Conservation (phyloP, 768 basidiomycete genomes). For the Naematelia encephala region DNA sequence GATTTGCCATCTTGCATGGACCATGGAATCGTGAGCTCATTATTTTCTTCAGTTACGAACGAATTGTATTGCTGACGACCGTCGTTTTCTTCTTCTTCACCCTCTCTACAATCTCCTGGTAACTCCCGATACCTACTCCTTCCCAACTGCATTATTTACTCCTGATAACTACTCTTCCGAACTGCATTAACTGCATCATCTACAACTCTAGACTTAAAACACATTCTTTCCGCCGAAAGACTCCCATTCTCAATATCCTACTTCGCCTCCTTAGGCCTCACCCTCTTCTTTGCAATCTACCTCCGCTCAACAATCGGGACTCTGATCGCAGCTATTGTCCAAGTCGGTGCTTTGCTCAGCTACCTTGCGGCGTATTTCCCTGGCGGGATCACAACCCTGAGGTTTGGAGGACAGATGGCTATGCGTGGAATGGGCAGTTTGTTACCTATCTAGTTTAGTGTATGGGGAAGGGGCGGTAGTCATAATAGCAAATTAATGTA, state of each 20-base stretch:
- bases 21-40: slow-evolving; percentile 67
- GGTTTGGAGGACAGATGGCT: slow-evolving; percentile 53
- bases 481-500: not conserved
- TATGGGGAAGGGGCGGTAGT: not conserved
- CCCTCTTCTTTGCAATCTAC: slow-evolving; percentile 88
- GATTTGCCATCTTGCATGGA: slow-evolving; percentile 62
- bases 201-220: slow-evolving; percentile 65
- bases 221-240: slow-evolving; percentile 70
- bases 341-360: slow-evolving; percentile 77
- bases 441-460: slow-evolving; percentile 62
- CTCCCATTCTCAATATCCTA: slow-evolving; percentile 82
- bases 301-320: slow-evolving; percentile 81
- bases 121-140: not conserved
- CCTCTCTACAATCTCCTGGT: not conserved
- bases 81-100: not conserved
- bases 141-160: too few relatives aligned
- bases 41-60: not conserved
- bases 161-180: too few relatives aligned
- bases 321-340: slow-evolving; percentile 69
- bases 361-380: slow-evolving; percentile 97
- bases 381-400: slow-evolving; percentile 57
- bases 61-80: not conserved
- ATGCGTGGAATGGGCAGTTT: slow-evolving; percentile 79
- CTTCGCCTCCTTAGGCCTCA: slow-evolving; percentile 74
- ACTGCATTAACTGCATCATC: too few relatives aligned